Evolutionary conservation across 495 filamentous ascomycete species (phyloP).

Genomic region (Entonaema liquescens): DNA sequence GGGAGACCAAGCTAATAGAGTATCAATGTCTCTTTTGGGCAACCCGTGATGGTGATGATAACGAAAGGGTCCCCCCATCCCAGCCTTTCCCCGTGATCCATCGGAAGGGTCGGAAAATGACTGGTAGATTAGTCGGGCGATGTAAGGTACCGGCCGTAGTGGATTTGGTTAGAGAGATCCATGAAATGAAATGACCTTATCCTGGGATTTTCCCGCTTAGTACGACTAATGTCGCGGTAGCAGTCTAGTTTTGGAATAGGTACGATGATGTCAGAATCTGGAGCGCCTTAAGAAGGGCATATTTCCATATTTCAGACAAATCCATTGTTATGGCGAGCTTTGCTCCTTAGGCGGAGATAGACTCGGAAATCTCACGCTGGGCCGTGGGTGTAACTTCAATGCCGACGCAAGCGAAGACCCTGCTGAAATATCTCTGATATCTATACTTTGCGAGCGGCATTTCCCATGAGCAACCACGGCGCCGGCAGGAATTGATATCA

Average conservation of each 20-base stretch:
- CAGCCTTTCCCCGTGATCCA: constrained; percentile 41
- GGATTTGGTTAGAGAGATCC: constrained; percentile 30
- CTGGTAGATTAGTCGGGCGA: constrained; percentile 43
- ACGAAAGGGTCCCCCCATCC: constrained; percentile 38
- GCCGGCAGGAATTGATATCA: constrained; percentile 26
- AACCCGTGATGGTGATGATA: constrained; percentile 42
- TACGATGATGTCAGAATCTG: constrained; percentile 41
- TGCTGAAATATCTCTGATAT: constrained; percentile 8
- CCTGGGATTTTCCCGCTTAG: constrained; percentile 32
- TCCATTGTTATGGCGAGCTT: not conserved
- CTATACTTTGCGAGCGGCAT: constrained; percentile 28
- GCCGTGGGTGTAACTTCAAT: not conserved
- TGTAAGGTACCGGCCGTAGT: constrained; percentile 44
- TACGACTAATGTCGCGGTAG: constrained; percentile 32
- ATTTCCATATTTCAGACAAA: not conserved
- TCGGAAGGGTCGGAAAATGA: constrained; percentile 41
- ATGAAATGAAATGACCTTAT: constrained; percentile 35
- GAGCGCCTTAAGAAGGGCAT: constrained; percentile 2
- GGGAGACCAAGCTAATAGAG: constrained; percentile 27
- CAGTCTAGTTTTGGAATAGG: constrained; percentile 29
- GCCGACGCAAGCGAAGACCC: constrained; percentile 5
- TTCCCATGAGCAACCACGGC: constrained; percentile 29
- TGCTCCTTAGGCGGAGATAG: not conserved
- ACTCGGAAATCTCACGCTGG: not conserved
- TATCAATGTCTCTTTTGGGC: constrained; percentile 32